Conservation (phyloP, 2,329 filamentous ascomycete genomes). For the Stachybotrys chlorohalonatus region DNA sequence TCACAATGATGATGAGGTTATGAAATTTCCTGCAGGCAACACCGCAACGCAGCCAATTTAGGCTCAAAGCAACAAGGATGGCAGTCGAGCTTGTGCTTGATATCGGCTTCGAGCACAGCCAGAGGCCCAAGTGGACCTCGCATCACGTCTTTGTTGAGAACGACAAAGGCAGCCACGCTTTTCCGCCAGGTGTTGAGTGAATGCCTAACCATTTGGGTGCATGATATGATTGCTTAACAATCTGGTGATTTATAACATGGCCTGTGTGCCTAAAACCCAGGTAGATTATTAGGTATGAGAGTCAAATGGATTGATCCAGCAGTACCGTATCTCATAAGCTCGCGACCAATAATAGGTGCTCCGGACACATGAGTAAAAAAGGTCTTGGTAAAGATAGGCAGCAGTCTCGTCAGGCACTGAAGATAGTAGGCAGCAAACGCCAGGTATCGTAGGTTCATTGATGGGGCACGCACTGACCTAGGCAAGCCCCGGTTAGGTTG, state of each 20-base stretch:
- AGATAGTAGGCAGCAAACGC: neutral
- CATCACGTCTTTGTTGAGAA: neutral
- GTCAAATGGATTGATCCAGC: too few relatives aligned
- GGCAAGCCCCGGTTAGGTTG: slow-evolving; percentile 1
- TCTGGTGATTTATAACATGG: too few relatives aligned
- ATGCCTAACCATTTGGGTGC: neutral
- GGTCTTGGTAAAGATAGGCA: neutral
- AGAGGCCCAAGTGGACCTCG: neutral
- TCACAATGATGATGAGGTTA: neutral
- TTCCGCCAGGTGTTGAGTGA: neutral
- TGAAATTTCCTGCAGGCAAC: neutral
- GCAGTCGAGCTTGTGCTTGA: neutral
- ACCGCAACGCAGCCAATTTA: neutral
- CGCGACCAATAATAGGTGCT: too few relatives aligned
- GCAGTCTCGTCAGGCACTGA: neutral
- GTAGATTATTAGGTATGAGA: too few relatives aligned
- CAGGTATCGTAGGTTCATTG: neutral
- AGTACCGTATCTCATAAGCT: too few relatives aligned
- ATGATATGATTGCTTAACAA: too few relatives aligned
- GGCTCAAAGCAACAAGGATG: neutral
- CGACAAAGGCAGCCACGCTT: neutral
- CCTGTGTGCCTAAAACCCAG: too few relatives aligned
- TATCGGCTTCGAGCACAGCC: neutral
- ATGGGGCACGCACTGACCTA: neutral
- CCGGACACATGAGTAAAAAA: neutral